Evolutionary conservation across 192 early-diverging fungal genomes (phyloP).

Genomic region (Coemansia erecta): DNA sequence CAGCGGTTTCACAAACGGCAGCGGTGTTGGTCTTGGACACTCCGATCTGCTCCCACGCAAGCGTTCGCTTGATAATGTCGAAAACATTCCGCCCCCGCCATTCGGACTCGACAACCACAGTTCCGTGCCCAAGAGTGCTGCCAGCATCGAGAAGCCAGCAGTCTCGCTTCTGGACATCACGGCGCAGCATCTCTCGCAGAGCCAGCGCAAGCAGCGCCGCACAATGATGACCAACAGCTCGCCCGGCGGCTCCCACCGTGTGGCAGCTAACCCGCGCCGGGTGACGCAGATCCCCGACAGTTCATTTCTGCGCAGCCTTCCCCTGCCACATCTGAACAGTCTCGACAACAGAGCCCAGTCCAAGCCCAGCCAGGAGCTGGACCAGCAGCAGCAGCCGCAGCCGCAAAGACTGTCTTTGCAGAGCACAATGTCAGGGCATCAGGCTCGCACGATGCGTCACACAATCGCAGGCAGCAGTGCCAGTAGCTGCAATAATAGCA

Average conservation of each 20-base stretch:
- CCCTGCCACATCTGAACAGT: conserved; percentile 5
- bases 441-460: conserved; percentile 13
- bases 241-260: conserved; percentile 33
- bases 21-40: conserved; percentile 37
- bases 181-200: conserved; percentile 44
- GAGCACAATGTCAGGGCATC: not conserved
- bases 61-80: conserved; percentile 43
- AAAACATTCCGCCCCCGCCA: conserved; percentile 39
- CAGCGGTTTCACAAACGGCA: conserved; percentile 18
- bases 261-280: conserved; percentile 34
- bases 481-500: conserved; percentile 2
- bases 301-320: conserved; percentile 24
- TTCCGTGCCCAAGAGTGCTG: conserved; percentile 1
- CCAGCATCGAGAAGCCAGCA: conserved; percentile 17
- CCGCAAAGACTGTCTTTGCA: not conserved
- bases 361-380: conserved; percentile 1
- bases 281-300: conserved; percentile 15
- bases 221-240: conserved; percentile 44
- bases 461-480: conserved; percentile 9
- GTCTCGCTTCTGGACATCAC: conserved; percentile 45
- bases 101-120: conserved; percentile 17
- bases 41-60: conserved; percentile 31
- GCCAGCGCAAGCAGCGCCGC: conserved; percentile 43
- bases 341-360: conserved; percentile 14
- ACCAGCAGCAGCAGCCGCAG: conserved; percentile 6